Evolutionary conservation across 2,329 filamentous ascomycete genomes (phyloP), one percentile per base, ranked within the genome.

Genomic region (Alternaria tenuissima): DNA sequence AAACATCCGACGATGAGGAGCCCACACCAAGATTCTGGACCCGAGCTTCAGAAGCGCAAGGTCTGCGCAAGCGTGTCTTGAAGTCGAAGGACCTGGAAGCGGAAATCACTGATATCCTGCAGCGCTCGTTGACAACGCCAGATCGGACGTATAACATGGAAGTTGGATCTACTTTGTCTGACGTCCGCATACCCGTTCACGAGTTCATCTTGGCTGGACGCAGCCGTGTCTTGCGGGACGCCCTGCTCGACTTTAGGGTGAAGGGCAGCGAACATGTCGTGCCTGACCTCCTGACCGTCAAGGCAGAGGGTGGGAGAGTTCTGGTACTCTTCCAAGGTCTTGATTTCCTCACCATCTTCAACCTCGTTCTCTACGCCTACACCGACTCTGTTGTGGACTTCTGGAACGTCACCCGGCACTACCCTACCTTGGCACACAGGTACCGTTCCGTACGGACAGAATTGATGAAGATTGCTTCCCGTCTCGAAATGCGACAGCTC

Each of bases 361-460:
- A 97, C 68, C 69, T 98, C 9, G 86, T 91, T 1, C 82, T 94
- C 9, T 97, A 92, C 70, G 75, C 90, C 7, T 98, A 98, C 75
- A 89, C 89, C 6, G 95, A 98, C 73, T 84, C 83, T 4, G 81
- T 94, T 16, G 84, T 97, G 32, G 92, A 95, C 60, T 91, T 94
- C 18, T 98, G 95, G 95, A 91, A 94, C 66, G 89, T 91, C 63
- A 89, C 89, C 5, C 87, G 83, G 63, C 86, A 89, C 63, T 86
- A 87, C 20, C 86, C 89, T 3, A 81, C 86, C 11, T 82, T 90
- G 74, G 89, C 91, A 0, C 85, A 87, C 68, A 86, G 91, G 41
- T 96, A 93, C 75, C 90, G 93, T 24, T 89, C 94, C 70, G 85
- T 96, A 18, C 89, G 94, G 20, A 85, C 83, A 0, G 94, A 98